Evolutionary conservation across 1,284 basidiomycete genomes (phyloP).

Genomic region (Stereum hirsutum): DNA sequence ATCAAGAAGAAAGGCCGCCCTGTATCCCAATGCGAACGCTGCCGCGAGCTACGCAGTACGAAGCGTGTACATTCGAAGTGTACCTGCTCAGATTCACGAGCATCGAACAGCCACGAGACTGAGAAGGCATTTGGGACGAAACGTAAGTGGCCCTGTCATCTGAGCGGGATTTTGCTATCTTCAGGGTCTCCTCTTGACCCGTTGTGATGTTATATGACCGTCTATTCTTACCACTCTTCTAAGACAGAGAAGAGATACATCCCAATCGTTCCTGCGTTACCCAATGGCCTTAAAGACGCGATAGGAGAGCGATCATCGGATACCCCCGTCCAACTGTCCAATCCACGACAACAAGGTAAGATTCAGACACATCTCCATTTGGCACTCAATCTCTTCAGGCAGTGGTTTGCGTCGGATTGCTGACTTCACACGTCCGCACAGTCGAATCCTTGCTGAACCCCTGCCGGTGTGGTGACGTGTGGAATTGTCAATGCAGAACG

Average conservation of each 20-base stretch:
- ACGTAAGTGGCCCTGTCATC: conserved; percentile 31
- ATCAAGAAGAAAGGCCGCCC: conserved; percentile 84
- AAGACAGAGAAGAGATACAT: conserved; percentile 18
- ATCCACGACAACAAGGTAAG: conserved; percentile 45
- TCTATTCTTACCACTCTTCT: conserved; percentile 4
- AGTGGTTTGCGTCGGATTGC: neutral
- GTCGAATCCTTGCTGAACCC: conserved; percentile 56
- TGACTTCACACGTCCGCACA: conserved; percentile 17
- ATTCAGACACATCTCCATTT: neutral
- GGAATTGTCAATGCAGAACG: conserved; percentile 41
- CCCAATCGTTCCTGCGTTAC: conserved; percentile 17
- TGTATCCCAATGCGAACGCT: conserved; percentile 74
- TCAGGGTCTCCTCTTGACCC: too few species aligned
- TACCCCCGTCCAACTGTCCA: conserved; percentile 16
- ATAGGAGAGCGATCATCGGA: neutral
- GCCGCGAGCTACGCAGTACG: conserved; percentile 67
- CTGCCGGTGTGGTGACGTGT: conserved; percentile 44
- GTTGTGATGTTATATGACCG: too few species aligned
- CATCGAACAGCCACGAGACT: conserved; percentile 19
- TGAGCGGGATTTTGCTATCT: conserved; percentile 1
- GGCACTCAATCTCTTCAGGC: neutral
- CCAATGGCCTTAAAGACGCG: conserved; percentile 22
- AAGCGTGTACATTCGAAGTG: conserved; percentile 71
- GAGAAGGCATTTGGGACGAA: conserved; percentile 34
- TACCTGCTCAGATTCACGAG: conserved; percentile 40